phyloP scores from a whole-genome alignment of 2,329 filamentous ascomycete species.

The Epichloe gansuensis region DNA sequence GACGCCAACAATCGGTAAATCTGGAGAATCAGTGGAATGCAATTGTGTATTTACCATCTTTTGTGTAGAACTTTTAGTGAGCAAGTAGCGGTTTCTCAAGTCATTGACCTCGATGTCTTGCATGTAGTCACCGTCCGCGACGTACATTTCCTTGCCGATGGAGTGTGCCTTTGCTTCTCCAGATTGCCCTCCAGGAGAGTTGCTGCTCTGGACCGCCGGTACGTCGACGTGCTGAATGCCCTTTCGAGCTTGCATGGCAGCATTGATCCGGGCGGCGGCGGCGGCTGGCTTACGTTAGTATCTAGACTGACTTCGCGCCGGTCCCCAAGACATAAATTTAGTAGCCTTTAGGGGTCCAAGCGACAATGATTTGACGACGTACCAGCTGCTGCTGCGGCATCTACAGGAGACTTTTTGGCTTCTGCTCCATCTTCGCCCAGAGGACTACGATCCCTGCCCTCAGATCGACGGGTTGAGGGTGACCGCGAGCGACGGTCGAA shows the following conservation, averaged over 20 bases:
- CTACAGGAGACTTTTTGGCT: conserved; percentile 39
- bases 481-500: conserved; percentile 91
- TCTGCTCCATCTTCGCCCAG: conserved; percentile 37
- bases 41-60: conserved; percentile 89
- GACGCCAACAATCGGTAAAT: conserved; percentile 22
- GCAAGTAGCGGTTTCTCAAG: conserved; percentile 85
- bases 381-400: conserved; percentile 73
- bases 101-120: conserved; percentile 99
- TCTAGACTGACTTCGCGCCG: conserved; percentile 12
- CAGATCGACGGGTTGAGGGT: conserved; percentile 54
- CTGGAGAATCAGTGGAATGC: conserved; percentile 25
- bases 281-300: conserved; percentile 44
- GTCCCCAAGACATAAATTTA: neutral
- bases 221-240: conserved; percentile 85
- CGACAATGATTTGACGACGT: conserved; percentile 16
- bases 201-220: conserved; percentile 51
- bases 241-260: conserved; percentile 73
- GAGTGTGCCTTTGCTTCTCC: conserved; percentile 6
- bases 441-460: conserved; percentile 74
- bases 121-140: conserved; percentile 94
- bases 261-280: conserved; percentile 79
- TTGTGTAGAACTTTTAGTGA: conserved; percentile 95
- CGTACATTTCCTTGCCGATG: conserved; percentile 57
- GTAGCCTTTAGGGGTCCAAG: neutral
- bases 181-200: conserved; percentile 1